Conservation (phyloP, 352 stramenopile genomes). For the Pythium plurisporium region DNA sequence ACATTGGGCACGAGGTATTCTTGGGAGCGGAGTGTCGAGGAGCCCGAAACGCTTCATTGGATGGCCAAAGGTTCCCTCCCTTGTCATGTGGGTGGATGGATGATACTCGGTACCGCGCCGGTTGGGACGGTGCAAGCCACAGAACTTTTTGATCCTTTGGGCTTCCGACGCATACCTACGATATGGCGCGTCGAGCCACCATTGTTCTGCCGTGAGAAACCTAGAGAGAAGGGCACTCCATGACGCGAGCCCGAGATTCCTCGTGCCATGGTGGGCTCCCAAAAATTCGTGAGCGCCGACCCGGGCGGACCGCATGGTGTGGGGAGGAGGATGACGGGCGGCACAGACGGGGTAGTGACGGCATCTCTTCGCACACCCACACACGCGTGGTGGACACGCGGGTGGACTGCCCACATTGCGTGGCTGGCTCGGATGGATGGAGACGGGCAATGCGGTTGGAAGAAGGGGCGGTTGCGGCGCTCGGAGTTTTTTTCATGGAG, state of each 20-base stretch:
- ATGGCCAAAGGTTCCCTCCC: neutral
- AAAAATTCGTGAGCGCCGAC: neutral
- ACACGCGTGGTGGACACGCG: conserved; percentile 1
- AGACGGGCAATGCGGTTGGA: neutral
- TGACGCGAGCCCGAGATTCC: neutral
- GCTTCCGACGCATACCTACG: neutral
- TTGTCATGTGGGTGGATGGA: too few species aligned
- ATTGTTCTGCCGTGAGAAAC: neutral
- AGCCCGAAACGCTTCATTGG: neutral
- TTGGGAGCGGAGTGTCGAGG: neutral
- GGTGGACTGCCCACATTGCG: neutral
- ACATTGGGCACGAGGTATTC: too few species aligned
- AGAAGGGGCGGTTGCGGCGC: neutral
- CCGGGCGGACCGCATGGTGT: neutral
- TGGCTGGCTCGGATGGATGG: neutral
- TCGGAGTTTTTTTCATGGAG: too few species aligned
- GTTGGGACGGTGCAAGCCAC: neutral
- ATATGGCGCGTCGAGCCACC: neutral
- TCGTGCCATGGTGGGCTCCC: neutral
- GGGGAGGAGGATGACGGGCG: neutral
- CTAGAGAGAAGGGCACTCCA: neutral
- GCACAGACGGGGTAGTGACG: neutral
- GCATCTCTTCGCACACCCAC: neutral
- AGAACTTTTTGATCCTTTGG: too few species aligned
- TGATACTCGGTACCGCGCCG: too few species aligned